phyloP scores from a whole-genome alignment of 106 monocot species.

The Dendrobium catenatum region DNA sequence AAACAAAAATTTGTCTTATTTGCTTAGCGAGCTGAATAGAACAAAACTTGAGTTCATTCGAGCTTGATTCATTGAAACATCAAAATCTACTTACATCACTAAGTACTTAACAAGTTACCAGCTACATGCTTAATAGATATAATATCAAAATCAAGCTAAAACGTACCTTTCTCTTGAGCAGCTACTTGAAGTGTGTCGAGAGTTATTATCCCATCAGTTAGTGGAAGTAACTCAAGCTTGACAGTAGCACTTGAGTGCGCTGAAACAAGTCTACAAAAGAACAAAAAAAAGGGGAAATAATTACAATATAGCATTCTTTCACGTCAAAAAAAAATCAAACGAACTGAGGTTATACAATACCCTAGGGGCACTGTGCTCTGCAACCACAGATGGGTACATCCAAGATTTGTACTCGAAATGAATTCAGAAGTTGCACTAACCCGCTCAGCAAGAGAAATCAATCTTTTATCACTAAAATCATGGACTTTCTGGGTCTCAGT shows the following conservation, averaged over 20 bases:
- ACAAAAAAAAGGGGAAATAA: constrained; percentile 1
- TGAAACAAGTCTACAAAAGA: constrained; percentile 55
- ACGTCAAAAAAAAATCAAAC: not conserved
- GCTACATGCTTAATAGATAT: no score
- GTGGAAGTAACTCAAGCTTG: constrained; percentile 90
- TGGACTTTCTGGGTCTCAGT: constrained; percentile 35
- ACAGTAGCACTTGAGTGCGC: constrained; percentile 77
- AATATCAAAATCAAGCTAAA: not conserved
- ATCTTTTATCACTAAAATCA: constrained; percentile 18
- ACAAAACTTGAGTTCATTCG: no score
- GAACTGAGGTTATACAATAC: constrained; percentile 25
- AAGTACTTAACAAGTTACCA: no score
- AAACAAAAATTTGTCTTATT: no score
- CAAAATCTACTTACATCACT: no score
- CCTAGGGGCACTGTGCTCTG: constrained; percentile 86
- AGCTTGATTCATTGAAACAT: no score
- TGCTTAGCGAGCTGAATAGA: no score
- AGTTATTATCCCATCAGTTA: constrained; percentile 89
- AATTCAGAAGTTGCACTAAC: constrained; percentile 23
- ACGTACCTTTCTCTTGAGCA: constrained; percentile 84
- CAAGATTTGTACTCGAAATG: constrained; percentile 31
- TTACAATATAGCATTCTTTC: not conserved
- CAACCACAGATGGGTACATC: constrained; percentile 87
- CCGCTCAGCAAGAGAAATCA: constrained; percentile 24
- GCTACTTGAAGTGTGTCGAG: constrained; percentile 83